Percentiles rank a stretch among this genome's conserved stretches.
These are phyloP conservation scores for Suillus spraguei DNA, from an alignment of 768 basidiomycete species.

Conservation along the genomic window DNA sequence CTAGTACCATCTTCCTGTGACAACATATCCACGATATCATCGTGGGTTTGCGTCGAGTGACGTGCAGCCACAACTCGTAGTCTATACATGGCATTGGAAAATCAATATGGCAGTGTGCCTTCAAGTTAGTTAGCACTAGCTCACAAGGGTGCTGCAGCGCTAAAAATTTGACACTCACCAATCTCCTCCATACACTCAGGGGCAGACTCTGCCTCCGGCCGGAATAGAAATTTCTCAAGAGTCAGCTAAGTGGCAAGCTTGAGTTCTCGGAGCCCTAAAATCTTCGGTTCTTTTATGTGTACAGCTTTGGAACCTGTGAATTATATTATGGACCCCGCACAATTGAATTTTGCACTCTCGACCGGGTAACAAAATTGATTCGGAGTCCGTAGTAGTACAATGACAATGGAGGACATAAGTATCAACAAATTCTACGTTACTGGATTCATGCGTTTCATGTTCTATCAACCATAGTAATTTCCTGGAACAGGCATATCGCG, in stretches of 20 bases:
- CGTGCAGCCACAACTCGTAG: not conserved
- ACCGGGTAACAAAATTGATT: conserved; percentile 1
- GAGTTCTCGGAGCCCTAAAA: not conserved
- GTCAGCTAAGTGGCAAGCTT: not conserved
- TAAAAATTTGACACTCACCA: not conserved
- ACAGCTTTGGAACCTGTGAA: not conserved
- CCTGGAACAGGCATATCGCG: conserved; percentile 30
- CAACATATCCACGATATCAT: not conserved
- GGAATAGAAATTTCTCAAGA: not conserved
- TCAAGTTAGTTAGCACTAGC: not conserved
- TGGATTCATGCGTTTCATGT: not conserved
- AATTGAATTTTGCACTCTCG: not conserved
- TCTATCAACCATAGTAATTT: conserved; percentile 29
- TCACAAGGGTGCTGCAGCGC: not conserved
- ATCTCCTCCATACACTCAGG: not conserved
- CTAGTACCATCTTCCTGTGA: not conserved
- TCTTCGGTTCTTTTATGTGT: not conserved
- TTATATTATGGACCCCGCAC: not conserved
- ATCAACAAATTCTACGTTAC: conserved; percentile 9
- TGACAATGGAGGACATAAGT: not conserved
- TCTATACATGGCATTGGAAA: not conserved
- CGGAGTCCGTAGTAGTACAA: conserved; percentile 4
- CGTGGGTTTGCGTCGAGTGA: not conserved
- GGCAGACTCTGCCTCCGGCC: not conserved
- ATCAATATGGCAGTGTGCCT: not conserved